phyloP scores from a whole-genome alignment of 2,329 filamentous ascomycete genomes.

The Harringtonia lauricola region DNA sequence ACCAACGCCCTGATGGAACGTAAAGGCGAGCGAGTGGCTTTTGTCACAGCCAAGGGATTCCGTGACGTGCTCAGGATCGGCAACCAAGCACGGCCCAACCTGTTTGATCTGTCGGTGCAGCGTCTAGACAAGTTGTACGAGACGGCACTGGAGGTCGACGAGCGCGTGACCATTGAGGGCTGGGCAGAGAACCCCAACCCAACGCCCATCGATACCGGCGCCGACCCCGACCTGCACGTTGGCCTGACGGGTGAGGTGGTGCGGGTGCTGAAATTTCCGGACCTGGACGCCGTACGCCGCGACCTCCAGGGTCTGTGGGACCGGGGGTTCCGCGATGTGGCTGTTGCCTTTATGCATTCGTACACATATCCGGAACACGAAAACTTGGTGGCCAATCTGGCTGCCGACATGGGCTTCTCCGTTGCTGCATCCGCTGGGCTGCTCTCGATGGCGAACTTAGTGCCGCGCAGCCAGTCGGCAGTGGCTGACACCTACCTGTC shows the following conservation, averaged over 20 bases:
- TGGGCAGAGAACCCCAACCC: constrained; percentile 2
- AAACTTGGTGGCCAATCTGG: constrained; percentile 5
- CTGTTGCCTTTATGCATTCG: constrained; percentile 23
- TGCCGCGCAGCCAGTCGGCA: constrained; percentile 57
- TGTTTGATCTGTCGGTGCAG: constrained; percentile 14
- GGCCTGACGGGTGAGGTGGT: constrained; percentile 60
- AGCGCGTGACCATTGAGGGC: constrained; percentile 8
- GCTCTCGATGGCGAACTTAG: constrained; percentile 56
- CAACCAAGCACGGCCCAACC: constrained; percentile 6
- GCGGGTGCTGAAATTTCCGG: constrained; percentile 41
- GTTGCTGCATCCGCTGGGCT: constrained; percentile 2
- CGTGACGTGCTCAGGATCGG: constrained; percentile 5
- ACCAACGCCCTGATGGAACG: constrained; percentile 9
- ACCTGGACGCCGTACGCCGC: constrained; percentile 38
- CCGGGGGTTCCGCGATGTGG: constrained; percentile 35
- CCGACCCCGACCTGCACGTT: constrained; percentile 29
- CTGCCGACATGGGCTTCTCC: constrained; percentile 2
- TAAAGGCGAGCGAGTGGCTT: constrained; percentile 4
- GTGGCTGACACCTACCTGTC: constrained; percentile 68
- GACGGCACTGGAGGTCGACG: constrained; percentile 6
- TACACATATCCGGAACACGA: constrained; percentile 12
- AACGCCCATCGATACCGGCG: constrained; percentile 15
- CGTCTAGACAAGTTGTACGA: constrained; percentile 6
- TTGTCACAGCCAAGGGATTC: constrained; percentile 5
- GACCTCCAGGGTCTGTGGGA: constrained; percentile 51